Percentiles rank a stretch among this genome's conserved stretches.
These are phyloP conservation scores for Tardiomyces blankii DNA, from an alignment of 1,139 yeast species.

Conservation along the genomic window DNA sequence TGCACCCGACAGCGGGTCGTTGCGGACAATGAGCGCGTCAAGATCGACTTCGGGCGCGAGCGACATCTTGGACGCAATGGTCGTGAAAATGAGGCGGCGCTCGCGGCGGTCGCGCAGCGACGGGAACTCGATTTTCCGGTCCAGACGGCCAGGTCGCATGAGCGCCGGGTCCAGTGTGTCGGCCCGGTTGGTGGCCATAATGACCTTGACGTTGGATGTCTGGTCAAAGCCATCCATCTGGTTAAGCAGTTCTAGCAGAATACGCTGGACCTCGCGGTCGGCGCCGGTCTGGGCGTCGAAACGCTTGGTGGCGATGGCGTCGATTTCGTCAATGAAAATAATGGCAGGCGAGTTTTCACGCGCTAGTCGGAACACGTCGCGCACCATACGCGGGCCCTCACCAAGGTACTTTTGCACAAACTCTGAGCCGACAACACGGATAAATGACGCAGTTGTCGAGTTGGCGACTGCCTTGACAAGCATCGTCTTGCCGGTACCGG, in stretches of 20 bases:
- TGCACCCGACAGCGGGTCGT: constrained; percentile 96
- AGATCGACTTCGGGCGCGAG: constrained; percentile 96
- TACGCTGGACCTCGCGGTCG: constrained; percentile 98
- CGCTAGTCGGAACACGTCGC: constrained; percentile 95
- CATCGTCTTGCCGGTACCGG: constrained; percentile 99
- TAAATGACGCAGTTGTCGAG: constrained; percentile 88
- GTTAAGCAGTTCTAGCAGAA: constrained; percentile 84
- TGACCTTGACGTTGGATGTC: constrained; percentile 87
- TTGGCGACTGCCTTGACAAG: constrained; percentile 98
- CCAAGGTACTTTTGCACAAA: constrained; percentile 97
- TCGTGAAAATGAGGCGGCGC: constrained; percentile 88
- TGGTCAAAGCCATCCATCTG: constrained; percentile 99
- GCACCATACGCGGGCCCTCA: constrained; percentile 99
- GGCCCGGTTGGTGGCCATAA: constrained; percentile 98
- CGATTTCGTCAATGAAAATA: constrained; percentile 95
- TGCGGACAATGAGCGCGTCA: constrained; percentile 88
- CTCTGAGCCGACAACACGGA: constrained; percentile 95
- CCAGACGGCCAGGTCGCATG: constrained; percentile 96
- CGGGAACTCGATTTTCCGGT: constrained; percentile 96
- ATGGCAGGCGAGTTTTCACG: constrained; percentile 96
- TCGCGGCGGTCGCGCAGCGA: constrained; percentile 93
- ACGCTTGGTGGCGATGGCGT: constrained; percentile 98
- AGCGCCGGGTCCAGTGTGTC: constrained; percentile 97
- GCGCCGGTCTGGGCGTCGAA: constrained; percentile 99
- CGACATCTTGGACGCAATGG: constrained; percentile 96